Base-by-base conservation (phyloP, 345 rosid species). In the Geranium brycei region DNA sequence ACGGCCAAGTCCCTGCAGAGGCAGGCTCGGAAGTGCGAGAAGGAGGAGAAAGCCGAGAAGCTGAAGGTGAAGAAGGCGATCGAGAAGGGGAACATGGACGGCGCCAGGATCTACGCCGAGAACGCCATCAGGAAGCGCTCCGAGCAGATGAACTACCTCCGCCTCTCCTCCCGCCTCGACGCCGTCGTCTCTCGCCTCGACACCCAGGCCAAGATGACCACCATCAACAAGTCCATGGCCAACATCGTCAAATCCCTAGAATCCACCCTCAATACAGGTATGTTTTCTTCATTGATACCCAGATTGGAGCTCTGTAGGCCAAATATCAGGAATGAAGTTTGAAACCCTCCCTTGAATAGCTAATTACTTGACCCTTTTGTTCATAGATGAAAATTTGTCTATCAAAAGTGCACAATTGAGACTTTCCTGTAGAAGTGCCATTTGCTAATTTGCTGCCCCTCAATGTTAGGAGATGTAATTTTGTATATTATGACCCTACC, bases 121-220 rank as follows among this genome's bases (percentile, higher is more conserved):
- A 92, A 90, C 76, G 87, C 97, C 60, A 92, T 92, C 75, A 86
- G 99, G 14, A 92, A 92, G 78, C 82, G 99, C 40, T 86, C 87
- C 71, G 99, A 93, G 81, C 99, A 93, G 86, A 90, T 90, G 97
- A 93, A 93, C 70, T 93, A 86, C 71, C 93, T 92, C 19, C 86
- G 97, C 47, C 90, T 92, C 53, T 76, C 98, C 30, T 92, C 97
- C 51, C 81, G 98, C n/a, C 87, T 92, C 1, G 98, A 92, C 55
- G 98, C 98, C 62, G 98, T 92, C 51, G 98, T 92, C 32, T 91
- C 98, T 53, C 77, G 98, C 17, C 84, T 90, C 19, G 98, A 92
- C 69, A 87, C 99, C 2, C 99, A 92, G 82, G 96, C 99, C n/a
- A 92, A 92, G 82, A 92, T 92, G 99, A 71, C 95, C 72, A 80